phyloP scores from a whole-genome alignment of 2,329 filamentous ascomycete genomes.

The Alternaria consortialis region DNA sequence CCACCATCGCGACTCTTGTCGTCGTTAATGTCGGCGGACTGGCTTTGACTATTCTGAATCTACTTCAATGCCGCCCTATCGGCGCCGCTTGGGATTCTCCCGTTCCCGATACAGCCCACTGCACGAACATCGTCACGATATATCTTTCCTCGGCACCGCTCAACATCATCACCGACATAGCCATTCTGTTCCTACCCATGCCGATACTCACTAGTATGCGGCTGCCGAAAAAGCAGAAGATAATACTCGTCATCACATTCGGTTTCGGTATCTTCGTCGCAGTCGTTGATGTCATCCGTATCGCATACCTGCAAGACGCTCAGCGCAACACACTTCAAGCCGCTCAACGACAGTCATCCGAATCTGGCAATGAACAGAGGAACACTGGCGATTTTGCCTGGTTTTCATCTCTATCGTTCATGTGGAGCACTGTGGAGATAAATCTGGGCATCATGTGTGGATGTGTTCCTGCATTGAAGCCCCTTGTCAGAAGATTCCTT shows the following conservation, averaged over 20 bases:
- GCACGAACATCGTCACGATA: constrained; percentile 69
- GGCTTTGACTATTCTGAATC: constrained; percentile 84
- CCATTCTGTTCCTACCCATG: constrained; percentile 86
- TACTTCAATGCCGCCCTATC: constrained; percentile 84
- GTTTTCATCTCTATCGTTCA: constrained; percentile 84
- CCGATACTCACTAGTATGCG: constrained; percentile 82
- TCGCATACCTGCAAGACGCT: constrained; percentile 87
- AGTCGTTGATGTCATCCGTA: constrained; percentile 85
- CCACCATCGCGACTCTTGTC: constrained; percentile 80
- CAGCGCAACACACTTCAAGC: constrained; percentile 57
- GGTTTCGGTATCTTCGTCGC: constrained; percentile 86
- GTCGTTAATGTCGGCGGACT: constrained; percentile 81
- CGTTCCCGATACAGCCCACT: constrained; percentile 58
- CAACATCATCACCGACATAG: constrained; percentile 90
- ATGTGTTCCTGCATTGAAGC: constrained; percentile 92
- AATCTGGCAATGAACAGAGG: constrained; percentile 43
- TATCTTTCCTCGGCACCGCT: constrained; percentile 81
- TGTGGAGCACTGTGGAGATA: constrained; percentile 95
- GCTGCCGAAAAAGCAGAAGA: constrained; percentile 84
- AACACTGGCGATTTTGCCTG: constrained; percentile 64
- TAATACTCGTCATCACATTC: constrained; percentile 86
- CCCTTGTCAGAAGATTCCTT: constrained; percentile 73
- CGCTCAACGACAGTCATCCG: constrained; percentile 41
- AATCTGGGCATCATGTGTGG: constrained; percentile 90
- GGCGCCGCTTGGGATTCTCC: constrained; percentile 70